Percentiles rank a stretch among this genome's conserved stretches.
Evolutionary conservation across 2,329 filamentous ascomycete genomes (phyloP).

Genomic region (Ophiostoma himal-ulmi): DNA sequence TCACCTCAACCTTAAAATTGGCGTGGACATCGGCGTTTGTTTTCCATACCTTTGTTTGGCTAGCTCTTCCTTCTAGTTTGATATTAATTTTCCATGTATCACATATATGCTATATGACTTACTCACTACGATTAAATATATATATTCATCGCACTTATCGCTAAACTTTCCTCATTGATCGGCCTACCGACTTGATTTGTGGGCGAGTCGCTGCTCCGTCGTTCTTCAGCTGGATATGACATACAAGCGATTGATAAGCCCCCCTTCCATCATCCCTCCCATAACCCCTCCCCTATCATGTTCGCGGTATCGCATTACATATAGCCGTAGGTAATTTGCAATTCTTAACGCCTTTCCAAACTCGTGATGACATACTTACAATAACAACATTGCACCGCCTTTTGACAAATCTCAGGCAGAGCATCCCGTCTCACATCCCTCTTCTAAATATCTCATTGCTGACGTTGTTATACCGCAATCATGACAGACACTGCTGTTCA

Average conservation of each 20-base stretch:
- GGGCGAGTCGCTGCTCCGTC: background rate
- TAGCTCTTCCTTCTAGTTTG: background rate
- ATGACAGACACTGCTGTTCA: background rate
- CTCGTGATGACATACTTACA: background rate
- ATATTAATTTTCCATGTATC: background rate
- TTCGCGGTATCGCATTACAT: background rate
- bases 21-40: background rate
- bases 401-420: background rate
- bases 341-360: background rate
- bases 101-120: background rate
- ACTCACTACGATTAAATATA: background rate
- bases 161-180: constrained; percentile 2
- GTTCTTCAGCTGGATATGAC: background rate
- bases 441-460: background rate
- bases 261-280: no score
- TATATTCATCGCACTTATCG: background rate
- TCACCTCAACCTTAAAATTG: background rate
- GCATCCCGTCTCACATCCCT: background rate
- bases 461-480: background rate
- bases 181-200: background rate
- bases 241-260: background rate
- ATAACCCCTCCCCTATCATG: background rate
- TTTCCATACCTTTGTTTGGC: background rate
- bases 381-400: background rate
- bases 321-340: background rate